Conservation (phyloP, 2,329 filamentous ascomycete genomes). For the Ceratocystis eucalypticola region DNA sequence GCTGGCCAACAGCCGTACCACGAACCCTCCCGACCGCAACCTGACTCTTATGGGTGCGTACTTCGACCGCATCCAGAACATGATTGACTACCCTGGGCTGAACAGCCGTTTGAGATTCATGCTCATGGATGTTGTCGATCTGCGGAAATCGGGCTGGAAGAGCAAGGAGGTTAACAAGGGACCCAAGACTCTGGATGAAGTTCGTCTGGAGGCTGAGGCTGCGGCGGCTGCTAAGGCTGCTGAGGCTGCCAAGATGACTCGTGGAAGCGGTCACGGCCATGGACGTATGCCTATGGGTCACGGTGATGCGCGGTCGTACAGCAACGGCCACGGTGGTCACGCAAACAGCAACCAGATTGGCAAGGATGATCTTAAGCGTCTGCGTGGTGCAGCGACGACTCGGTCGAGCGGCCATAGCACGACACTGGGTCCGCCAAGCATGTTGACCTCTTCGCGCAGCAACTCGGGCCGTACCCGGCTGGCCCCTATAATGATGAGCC, state of each 20-base stretch:
- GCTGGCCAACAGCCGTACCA: constrained; percentile 62
- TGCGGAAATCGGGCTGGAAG: constrained; percentile 63
- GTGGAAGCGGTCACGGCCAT: constrained; percentile 36
- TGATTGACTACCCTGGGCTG: constrained; percentile 67
- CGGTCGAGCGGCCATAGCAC: constrained; percentile 48
- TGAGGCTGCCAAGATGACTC: constrained; percentile 35
- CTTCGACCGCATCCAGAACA: constrained; percentile 74
- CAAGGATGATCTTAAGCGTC: constrained; percentile 78
- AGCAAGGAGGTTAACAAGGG: constrained; percentile 88
- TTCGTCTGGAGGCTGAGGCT: constrained; percentile 70
- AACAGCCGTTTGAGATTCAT: constrained; percentile 88
- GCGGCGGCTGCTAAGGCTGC: constrained; percentile 64
- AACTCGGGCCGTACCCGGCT: constrained; percentile 61
- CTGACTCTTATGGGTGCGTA: constrained; percentile 75
- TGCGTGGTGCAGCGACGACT: constrained; percentile 43
- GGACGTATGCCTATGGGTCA: constrained; percentile 63
- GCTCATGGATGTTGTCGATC: constrained; percentile 85
- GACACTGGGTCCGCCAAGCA: constrained; percentile 67
- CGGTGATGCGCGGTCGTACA: constrained; percentile 57
- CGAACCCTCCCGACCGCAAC: constrained; percentile 8
- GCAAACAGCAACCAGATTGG: constrained; percentile 73
- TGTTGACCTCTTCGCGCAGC: constrained; percentile 69
- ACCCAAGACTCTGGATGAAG: constrained; percentile 89
- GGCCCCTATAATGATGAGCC: constrained; percentile 58
- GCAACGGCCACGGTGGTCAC: constrained; percentile 60